Base-by-base conservation (phyloP, 1,139 yeast species). In the Nakaseomyces delphensis region DNA sequence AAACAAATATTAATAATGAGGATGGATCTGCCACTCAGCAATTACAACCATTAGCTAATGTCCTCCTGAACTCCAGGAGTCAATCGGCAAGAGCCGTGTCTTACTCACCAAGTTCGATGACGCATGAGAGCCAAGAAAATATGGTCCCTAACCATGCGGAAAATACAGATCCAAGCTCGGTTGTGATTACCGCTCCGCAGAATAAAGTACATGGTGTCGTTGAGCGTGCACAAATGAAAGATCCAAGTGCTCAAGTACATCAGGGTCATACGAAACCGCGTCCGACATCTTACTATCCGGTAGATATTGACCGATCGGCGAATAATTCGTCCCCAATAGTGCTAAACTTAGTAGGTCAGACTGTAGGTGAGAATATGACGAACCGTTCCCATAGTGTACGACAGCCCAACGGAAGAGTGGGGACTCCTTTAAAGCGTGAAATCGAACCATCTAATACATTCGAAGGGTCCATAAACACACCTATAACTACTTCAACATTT, bases 211-310 rank as follows among this genome's bases (percentile, higher is more conserved):
- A 4, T 20, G 37, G 18, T 7, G 11, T 21, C 11, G 13, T 27
- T 20, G 37, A 33, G 21, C 16, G 27, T n/a, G 27, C 8, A n/a
- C n/a, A n/a, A n/a, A 33, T 20, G 16, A 20, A 9, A 11, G 37
- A 33, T n/a, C 9, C 25, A 7, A 13, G 11, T 4, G 37, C 6
- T 9, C 37, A 21, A 13, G 18, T 14, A 9, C 25, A 27, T n/a
- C 18, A 8, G 3, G 14, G 10, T 4, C 43, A 37, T 21, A 33
- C n/a, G n/a, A 40, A 35, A 29, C 43, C 43, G 3, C 31, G 43
- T 10, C 43, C 43, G 3, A 36, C 39, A 5, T 40, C 43, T 7
- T 40, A 40, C 15, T 40, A 36, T 28, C 43, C 43, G 2, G 42
- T 36, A 6, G 37, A 33, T 14, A 33, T 33, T 16, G 27, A 33